These are phyloP conservation scores for Polytrichum formosum DNA, from an alignment of 225 moss, liverwort and hornwort genomes.

Conservation along the genomic window DNA sequence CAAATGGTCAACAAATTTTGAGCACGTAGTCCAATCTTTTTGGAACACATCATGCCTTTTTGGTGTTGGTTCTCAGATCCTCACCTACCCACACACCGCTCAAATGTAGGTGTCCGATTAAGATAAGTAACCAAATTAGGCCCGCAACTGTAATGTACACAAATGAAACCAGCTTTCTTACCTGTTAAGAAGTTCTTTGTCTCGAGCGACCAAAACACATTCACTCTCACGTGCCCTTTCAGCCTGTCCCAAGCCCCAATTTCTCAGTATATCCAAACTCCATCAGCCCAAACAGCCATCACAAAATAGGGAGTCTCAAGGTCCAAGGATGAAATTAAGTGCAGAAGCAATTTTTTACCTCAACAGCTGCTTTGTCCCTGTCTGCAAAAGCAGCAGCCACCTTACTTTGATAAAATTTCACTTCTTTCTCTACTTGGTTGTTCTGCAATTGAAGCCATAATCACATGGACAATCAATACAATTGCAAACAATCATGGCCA, in stretches of 20 bases:
- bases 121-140: too few species aligned
- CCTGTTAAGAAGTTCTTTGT: slow-evolving; percentile 53
- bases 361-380: slow-evolving; percentile 79
- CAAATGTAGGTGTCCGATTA: too few species aligned
- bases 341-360: slow-evolving; percentile 43
- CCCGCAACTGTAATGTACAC: too few species aligned
- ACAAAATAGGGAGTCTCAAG: too few species aligned
- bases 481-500: background rate
- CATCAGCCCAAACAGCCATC: background rate
- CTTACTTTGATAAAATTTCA: slow-evolving; percentile 90
- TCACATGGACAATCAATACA: slow-evolving; percentile 10
- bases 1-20: too few species aligned
- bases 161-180: slow-evolving; percentile 9
- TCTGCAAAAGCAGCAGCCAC: slow-evolving; percentile 78
- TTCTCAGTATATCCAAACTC: background rate
- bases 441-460: slow-evolving; percentile 36
- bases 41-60: too few species aligned
- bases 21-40: too few species aligned
- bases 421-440: slow-evolving; percentile 82
- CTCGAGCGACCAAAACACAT: slow-evolving; percentile 46
- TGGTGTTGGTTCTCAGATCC: too few species aligned
- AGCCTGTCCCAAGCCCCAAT: slow-evolving; percentile 48
- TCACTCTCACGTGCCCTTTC: slow-evolving; percentile 62
- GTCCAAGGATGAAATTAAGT: too few species aligned
- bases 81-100: too few species aligned